Evolutionary conservation across 208 protist species (phyloP).

Genomic region (Lotmaria passim): DNA sequence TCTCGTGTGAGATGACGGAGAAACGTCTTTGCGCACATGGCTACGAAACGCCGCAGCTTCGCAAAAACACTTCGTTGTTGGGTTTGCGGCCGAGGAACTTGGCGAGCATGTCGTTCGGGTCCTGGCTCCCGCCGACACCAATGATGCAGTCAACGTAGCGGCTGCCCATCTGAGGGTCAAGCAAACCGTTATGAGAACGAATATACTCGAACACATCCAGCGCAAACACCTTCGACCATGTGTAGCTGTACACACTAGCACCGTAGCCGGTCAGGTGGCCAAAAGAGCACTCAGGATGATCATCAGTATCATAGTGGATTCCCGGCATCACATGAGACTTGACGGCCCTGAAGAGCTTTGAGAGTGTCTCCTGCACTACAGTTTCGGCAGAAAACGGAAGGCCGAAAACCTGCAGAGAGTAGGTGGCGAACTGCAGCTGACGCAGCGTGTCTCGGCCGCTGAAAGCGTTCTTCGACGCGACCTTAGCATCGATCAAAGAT

Average conservation of each 20-base stretch:
- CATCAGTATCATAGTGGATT: conserved; percentile 56
- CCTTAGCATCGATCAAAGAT: conserved; percentile 75
- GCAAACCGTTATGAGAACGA: conserved; percentile 60
- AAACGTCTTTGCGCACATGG: too few relatives aligned
- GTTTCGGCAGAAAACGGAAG: conserved; percentile 65
- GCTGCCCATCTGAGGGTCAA: conserved; percentile 65
- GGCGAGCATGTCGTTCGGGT: conserved; percentile 74
- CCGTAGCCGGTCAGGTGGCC: conserved; percentile 83
- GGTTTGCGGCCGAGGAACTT: conserved; percentile 88
- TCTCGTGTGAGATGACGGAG: too few relatives aligned
- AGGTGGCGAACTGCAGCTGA: conserved; percentile 81
- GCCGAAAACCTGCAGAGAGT: conserved; percentile 78
- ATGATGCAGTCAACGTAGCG: conserved; percentile 81
- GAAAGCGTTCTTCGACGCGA: conserved; percentile 82
- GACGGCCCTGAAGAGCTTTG: conserved; percentile 59
- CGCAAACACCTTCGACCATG: conserved; percentile 89
- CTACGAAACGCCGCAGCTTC: conserved; percentile 74
- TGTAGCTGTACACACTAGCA: conserved; percentile 86
- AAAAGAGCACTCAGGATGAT: conserved; percentile 82
- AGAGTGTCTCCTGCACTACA: conserved; percentile 44
- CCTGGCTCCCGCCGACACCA: conserved; percentile 72
- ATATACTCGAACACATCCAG: conserved; percentile 88
- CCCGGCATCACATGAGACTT: conserved; percentile 62
- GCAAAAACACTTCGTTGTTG: conserved; percentile 78
- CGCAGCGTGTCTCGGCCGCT: conserved; percentile 69